phyloP scores from a whole-genome alignment of 768 basidiomycete genomes.

The Chiua virens region DNA sequence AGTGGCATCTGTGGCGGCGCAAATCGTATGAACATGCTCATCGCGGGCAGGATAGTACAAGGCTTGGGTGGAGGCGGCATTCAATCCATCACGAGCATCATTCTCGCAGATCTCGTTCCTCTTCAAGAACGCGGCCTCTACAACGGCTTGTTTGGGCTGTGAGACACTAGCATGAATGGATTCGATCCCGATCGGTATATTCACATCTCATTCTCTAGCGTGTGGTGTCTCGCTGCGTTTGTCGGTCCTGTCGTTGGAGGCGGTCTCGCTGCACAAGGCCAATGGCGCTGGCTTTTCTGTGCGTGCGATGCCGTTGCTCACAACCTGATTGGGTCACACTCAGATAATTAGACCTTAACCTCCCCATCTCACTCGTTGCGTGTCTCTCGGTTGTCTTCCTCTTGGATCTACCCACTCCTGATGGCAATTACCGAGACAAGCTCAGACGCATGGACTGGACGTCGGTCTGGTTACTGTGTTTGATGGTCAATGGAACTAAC shows the following conservation, averaged over 20 bases:
- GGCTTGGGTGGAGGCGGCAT: conserved; percentile 39
- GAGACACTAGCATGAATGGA: background rate
- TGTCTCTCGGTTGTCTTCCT: conserved; percentile 22
- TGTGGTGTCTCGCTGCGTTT: conserved; percentile 34
- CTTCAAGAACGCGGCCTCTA: conserved; percentile 42
- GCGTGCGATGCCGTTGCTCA: background rate
- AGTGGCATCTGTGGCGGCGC: conserved; percentile 36
- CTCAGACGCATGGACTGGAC: conserved; percentile 39
- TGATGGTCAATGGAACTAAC: background rate
- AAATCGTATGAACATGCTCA: conserved; percentile 20
- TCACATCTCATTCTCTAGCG: conserved; percentile 10
- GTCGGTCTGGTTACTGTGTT: conserved; percentile 19
- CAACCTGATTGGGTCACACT: background rate
- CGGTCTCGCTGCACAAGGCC: conserved; percentile 30
- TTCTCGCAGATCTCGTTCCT: conserved; percentile 44
- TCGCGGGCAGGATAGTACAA: conserved; percentile 30
- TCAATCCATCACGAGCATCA: conserved; percentile 35
- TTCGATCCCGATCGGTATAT: background rate
- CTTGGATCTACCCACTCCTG: conserved; percentile 35
- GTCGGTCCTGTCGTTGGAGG: conserved; percentile 39
- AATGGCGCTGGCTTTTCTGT: conserved; percentile 49
- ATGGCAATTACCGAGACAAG: conserved; percentile 33
- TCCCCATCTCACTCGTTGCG: conserved; percentile 34
- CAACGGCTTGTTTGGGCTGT: conserved; percentile 26
- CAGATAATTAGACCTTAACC: conserved; percentile 36